These are phyloP conservation scores for Apiospora sp. DNA, from an alignment of 2,329 filamentous ascomycete species.

Conservation along the genomic window DNA sequence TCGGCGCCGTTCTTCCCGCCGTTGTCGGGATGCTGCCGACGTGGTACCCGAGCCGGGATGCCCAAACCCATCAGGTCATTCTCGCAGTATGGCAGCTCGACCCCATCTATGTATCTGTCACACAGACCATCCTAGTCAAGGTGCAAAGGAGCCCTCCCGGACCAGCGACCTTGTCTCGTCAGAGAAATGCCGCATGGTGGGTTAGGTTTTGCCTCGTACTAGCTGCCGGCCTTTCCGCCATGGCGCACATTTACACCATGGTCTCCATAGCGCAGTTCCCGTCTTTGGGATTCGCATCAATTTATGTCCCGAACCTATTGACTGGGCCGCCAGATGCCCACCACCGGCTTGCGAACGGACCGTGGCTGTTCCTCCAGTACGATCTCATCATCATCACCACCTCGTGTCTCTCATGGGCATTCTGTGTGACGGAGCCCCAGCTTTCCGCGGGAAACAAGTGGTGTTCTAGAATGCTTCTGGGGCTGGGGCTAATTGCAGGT, in stretches of 20 bases:
- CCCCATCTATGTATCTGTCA: slow-evolving; percentile 35
- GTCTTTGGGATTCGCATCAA: slow-evolving; percentile 29
- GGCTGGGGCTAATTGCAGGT: too few species aligned
- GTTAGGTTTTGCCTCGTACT: slow-evolving; percentile 32
- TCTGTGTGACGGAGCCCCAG: background rate
- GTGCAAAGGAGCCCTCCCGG: too few species aligned
- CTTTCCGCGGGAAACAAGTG: too few species aligned
- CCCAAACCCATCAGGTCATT: slow-evolving; percentile 36
- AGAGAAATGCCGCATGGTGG: slow-evolving; percentile 27
- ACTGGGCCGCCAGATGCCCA: slow-evolving; percentile 31
- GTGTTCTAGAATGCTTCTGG: too few species aligned
- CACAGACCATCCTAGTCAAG: slow-evolving; percentile 5
- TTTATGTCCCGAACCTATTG: slow-evolving; percentile 33
- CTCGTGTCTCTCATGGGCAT: slow-evolving; percentile 37
- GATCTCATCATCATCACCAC: slow-evolving; percentile 38
- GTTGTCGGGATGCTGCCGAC: slow-evolving; percentile 35
- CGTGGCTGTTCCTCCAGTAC: slow-evolving; percentile 40
- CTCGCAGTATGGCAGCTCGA: slow-evolving; percentile 37
- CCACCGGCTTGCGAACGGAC: slow-evolving; percentile 29
- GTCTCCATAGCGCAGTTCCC: too few species aligned
- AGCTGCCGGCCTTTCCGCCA: slow-evolving; percentile 32
- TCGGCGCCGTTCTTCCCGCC: slow-evolving; percentile 36
- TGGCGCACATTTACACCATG: slow-evolving; percentile 32
- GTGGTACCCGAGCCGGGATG: slow-evolving; percentile 33
- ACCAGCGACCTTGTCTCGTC: too few species aligned